Evolutionary conservation across 2,329 filamentous ascomycete species (phyloP), one percentile per base, ranked within the genome.

Genomic region (Conoideocrella luteorostrata): DNA sequence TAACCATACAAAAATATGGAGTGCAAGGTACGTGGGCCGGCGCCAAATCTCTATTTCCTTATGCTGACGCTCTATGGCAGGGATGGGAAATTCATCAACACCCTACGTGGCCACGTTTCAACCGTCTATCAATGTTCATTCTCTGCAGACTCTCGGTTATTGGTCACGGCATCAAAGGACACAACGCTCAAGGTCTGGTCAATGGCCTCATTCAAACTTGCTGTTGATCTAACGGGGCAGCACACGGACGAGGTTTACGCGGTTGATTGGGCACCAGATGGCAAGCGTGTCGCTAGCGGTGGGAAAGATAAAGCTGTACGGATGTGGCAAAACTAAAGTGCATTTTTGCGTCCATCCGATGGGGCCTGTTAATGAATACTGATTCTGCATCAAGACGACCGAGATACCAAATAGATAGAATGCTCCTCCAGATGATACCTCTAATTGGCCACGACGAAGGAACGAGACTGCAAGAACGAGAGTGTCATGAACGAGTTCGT

Each of bases 171-270:
- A 2, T 90, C 84, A 49, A 95, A 95, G 62, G 93, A 97, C 60
- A 93, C 88, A 2, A 97, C 93, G 0, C 68, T 97, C 39, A 97
- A 95, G 61, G 86, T 94, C 5, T 98, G 91, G 90, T 89, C 94
- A 56, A 86, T 95, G 60, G 75, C 84, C 49, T 88, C 85, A 2
- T 86, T 84, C 40, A 95, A 94, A 65, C 68, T 98, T 46, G 78
- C 81, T 3, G 69, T 70, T 38, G 90, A 96, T 68, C 70, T 97
- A 36, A 88, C 90, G 0, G 89, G 91, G 0, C n/a, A n/a, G n/a
- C 91, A 97, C 62, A 79, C 87, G 60, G 91, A 95, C 56, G 88
- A 96, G 62, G 90, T 96, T 0, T 96, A 90, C 63, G 88, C 90
- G 0, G 82, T 96, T 11, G 91, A 97, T 62, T 97, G 91, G 93